These are phyloP conservation scores for Cercospora nicotianae DNA, from an alignment of 2,329 filamentous ascomycete species.

Conservation along the genomic window DNA sequence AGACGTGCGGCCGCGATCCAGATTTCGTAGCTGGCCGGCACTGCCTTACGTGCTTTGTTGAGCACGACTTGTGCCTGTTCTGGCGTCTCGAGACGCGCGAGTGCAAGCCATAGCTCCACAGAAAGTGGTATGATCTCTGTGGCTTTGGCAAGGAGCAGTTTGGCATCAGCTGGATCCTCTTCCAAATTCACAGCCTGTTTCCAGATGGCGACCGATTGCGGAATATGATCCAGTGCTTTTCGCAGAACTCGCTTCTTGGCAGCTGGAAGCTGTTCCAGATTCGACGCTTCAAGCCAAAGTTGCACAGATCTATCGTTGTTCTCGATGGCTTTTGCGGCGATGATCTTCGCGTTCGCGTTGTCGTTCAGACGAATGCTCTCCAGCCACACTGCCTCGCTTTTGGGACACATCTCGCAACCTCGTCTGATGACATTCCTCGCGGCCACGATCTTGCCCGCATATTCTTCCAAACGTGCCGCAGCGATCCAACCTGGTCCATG, in stretches of 20 bases:
- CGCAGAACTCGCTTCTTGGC: conserved; percentile 92
- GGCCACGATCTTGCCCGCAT: conserved; percentile 86
- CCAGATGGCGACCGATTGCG: conserved; percentile 95
- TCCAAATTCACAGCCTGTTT: conserved; percentile 96
- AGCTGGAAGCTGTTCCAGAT: conserved; percentile 75
- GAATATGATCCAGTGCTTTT: conserved; percentile 87
- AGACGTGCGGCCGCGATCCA: conserved; percentile 93
- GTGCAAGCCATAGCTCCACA: conserved; percentile 90
- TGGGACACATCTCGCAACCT: conserved; percentile 87
- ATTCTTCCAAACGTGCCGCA: conserved; percentile 84
- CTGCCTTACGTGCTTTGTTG: conserved; percentile 90
- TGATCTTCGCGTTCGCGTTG: conserved; percentile 89
- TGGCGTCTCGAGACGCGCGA: conserved; percentile 83
- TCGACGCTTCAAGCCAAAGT: conserved; percentile 95
- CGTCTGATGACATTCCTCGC: conserved; percentile 84
- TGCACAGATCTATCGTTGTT: conserved; percentile 84
- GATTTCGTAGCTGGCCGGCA: conserved; percentile 90
- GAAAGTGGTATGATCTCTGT: conserved; percentile 93
- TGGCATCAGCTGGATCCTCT: conserved; percentile 83
- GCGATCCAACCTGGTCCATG: conserved; percentile 97
- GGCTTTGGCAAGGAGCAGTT: conserved; percentile 85
- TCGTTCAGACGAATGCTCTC: conserved; percentile 92
- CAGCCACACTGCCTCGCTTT: conserved; percentile 92
- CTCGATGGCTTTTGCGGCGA: conserved; percentile 89
- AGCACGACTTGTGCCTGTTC: conserved; percentile 93